These are phyloP conservation scores for Pistacia vera DNA, from an alignment of 345 rosid genomes.

Conservation along the genomic window DNA sequence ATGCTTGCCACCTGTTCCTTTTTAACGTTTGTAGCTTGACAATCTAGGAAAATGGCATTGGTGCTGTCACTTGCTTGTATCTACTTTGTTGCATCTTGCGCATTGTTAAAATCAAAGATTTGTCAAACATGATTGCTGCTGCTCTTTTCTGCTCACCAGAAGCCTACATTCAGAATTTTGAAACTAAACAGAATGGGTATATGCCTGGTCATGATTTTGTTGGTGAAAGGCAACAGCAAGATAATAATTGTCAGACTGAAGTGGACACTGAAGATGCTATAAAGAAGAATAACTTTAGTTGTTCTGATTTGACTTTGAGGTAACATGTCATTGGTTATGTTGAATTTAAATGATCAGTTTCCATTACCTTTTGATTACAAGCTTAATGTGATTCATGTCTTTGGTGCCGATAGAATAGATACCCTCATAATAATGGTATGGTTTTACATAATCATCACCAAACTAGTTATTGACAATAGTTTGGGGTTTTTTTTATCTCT, in stretches of 20 bases:
- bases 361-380: not conserved
- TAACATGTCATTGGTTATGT: slow-evolving; percentile 28
- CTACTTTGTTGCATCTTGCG: slow-evolving; percentile 94
- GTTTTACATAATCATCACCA: not conserved
- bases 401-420: not conserved
- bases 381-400: not conserved
- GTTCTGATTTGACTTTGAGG: slow-evolving; percentile 62
- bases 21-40: slow-evolving; percentile 30
- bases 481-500: not conserved
- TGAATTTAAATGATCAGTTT: not conserved
- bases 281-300: slow-evolving; percentile 24
- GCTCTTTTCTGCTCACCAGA: slow-evolving; percentile 76
- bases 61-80: slow-evolving; percentile 82
- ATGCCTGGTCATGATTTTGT: slow-evolving; percentile 35
- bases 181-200: slow-evolving; percentile 60
- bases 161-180: slow-evolving; percentile 51
- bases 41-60: slow-evolving; percentile 63
- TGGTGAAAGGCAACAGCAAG: slow-evolving; percentile 43
- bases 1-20: slow-evolving; percentile 3
- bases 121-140: slow-evolving; percentile 93
- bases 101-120: slow-evolving; percentile 92
- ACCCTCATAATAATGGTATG: not conserved
- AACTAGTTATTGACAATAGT: not conserved
- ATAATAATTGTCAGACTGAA: slow-evolving; percentile 29
- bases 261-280: slow-evolving; percentile 39